phyloP scores from a whole-genome alignment of 2,329 filamentous ascomycete genomes.

The Paecilomyces niveus region DNA sequence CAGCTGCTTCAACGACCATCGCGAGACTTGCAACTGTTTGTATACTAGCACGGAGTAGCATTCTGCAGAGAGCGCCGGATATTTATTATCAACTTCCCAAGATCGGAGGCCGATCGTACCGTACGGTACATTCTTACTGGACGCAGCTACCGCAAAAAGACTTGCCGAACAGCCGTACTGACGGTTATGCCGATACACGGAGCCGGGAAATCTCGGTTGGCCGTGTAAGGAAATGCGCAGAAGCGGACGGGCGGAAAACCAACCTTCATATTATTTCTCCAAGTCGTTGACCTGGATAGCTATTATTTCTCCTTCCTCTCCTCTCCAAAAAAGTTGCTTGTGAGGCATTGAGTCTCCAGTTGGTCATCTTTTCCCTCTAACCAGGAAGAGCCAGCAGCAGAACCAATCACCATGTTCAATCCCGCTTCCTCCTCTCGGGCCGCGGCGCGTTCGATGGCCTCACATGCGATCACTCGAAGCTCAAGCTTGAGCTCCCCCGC shows the following conservation, averaged over 20 bases:
- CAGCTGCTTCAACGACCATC: too few species aligned
- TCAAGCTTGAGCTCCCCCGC: conserved; percentile 21
- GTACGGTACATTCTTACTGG: background rate
- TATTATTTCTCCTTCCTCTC: background rate
- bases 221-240: background rate
- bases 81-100: background rate
- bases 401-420: conserved; percentile 22
- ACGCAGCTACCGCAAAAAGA: background rate
- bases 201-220: background rate
- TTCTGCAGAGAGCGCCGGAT: background rate
- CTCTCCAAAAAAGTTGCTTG: background rate
- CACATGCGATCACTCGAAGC: conserved; percentile 24
- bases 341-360: background rate
- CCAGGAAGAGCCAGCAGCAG: background rate
- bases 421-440: conserved; percentile 24
- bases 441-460: conserved; percentile 31
- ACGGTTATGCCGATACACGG: background rate
- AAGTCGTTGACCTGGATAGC: background rate
- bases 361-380: background rate
- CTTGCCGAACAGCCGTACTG: background rate
- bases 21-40: too few species aligned
- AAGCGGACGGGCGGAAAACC: background rate
- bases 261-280: background rate
- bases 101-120: background rate
- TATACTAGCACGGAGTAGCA: background rate